Base-by-base conservation (phyloP, 2,329 filamentous ascomycete species). In the Aurifilum marmelostoma region DNA sequence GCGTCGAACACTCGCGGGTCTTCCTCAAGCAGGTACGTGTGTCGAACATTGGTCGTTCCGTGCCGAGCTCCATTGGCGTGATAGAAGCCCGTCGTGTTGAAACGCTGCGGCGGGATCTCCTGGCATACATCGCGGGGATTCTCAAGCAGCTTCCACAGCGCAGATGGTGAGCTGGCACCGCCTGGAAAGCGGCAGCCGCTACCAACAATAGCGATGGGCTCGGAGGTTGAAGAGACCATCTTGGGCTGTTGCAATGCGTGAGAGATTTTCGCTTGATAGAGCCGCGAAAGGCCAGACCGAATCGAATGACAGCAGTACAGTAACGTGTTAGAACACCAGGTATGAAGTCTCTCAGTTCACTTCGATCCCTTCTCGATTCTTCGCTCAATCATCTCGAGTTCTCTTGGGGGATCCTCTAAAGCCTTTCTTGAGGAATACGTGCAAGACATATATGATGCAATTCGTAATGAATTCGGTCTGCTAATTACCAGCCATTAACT, bases 121-220 rank as follows among this genome's bases (percentile, higher is more conserved):
- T 63, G 69, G 32, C 60, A 54, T 7, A 77, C 63, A 63, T 75
- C 75, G 58, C 64, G 70, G 3, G 65, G 65, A 5, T 50, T 74
- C 75, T 39, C 65, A 39, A 78, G 74, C 24, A 80, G 71, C 1
- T 78, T 73, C 79, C 80, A 81, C 2, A 81, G 73, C 67, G 75
- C 75, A 1, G 78, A 77, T 2, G 78, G 77, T 6, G 75, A 76
- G 12, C 69, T 75, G 1, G 77, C 74, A 52, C 72, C 74, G 6
- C 80, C 80, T 5, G 80, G 78, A 37, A 82, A 80, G 8, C 80
- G 77, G 72, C 80, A 82, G 12, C 75, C 79, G 21, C 37, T 77
- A 65, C 81, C 80, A 61, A 83, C 74, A 29, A 83, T 76, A 21
- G 80, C 81, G 67, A 83, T 82, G 34, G 80, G 79, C 66, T 80